Conservation (phyloP, 192 early-diverging fungal species). For the Oehlia diaphana region DNA sequence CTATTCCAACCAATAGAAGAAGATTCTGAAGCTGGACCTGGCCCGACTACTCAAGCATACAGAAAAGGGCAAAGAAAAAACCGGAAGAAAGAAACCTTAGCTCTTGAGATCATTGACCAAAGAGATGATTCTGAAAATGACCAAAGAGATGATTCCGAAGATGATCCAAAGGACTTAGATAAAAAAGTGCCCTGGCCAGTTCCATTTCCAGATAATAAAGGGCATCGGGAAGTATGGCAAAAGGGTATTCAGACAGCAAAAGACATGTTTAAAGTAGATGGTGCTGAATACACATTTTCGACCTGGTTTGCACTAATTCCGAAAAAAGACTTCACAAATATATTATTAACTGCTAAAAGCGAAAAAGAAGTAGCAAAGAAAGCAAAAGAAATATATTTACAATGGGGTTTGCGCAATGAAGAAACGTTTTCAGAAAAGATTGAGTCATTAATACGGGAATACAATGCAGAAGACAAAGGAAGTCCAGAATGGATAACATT, state of each 20-base stretch:
- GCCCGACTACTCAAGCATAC: not conserved
- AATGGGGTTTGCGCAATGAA: not conserved
- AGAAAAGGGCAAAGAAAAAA: too few relatives aligned
- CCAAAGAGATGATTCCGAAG: not conserved
- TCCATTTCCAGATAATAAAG: constrained; percentile 14
- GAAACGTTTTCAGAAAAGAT: not conserved
- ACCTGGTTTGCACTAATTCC: constrained; percentile 14
- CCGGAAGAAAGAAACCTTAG: too few relatives aligned
- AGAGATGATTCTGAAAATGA: too few relatives aligned
- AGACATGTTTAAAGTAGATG: constrained; percentile 26
- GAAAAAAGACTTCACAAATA: too few relatives aligned
- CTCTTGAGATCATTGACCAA: too few relatives aligned
- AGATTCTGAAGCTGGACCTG: too few relatives aligned
- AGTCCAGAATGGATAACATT: too few relatives aligned
- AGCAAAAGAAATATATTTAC: not conserved
- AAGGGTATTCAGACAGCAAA: constrained; percentile 6
- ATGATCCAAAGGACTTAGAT: not conserved
- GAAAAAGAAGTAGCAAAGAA: too few relatives aligned
- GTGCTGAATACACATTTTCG: constrained; percentile 13
- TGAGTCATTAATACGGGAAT: not conserved
- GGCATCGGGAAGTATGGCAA: not conserved
- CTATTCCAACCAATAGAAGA: not conserved
- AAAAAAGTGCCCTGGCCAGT: constrained; percentile 22
- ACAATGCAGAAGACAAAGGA: constrained; percentile 19
- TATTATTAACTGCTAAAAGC: too few relatives aligned